Percentiles rank a stretch among this genome's conserved stretches.
phyloP scores from a whole-genome alignment of 2,329 filamentous ascomycete genomes.

The Fusarium papillatum region DNA sequence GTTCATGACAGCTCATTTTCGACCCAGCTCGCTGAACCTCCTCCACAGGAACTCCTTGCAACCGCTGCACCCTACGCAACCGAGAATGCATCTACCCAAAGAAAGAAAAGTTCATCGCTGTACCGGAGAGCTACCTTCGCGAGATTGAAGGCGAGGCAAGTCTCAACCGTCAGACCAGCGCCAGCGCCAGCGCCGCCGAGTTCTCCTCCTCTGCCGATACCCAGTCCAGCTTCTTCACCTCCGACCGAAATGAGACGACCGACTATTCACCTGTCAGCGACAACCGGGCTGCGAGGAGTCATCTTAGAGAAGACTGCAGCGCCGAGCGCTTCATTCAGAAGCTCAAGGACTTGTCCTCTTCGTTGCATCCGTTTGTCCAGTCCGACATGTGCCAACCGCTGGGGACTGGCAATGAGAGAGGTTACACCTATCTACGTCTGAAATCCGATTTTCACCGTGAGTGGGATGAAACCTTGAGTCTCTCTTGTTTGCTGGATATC shows the following conservation, averaged over 20 bases:
- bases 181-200: slow-evolving; percentile 2
- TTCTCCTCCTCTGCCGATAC: slow-evolving; percentile 2
- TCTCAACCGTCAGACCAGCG: slow-evolving; percentile 12
- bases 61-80: slow-evolving; percentile 13
- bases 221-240: slow-evolving; percentile 7
- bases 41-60: slow-evolving; percentile 11
- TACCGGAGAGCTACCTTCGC: slow-evolving; percentile 23
- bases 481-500: background rate
- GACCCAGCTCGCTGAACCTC: background rate
- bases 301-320: slow-evolving; percentile 8
- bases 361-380: slow-evolving; percentile 8
- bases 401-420: slow-evolving; percentile 7
- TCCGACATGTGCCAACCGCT: slow-evolving; percentile 2
- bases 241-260: background rate
- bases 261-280: slow-evolving; percentile 2
- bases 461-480: background rate
- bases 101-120: slow-evolving; percentile 19
- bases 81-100: slow-evolving; percentile 17
- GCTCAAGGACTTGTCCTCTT: slow-evolving; percentile 18
- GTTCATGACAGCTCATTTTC: background rate
- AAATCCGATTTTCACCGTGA: slow-evolving; percentile 17
- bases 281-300: background rate
- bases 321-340: slow-evolving; percentile 25
- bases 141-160: slow-evolving; percentile 19
- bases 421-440: slow-evolving; percentile 18